Conservation (phyloP, 208 protist genomes). For the Hexamita inflata region DNA sequence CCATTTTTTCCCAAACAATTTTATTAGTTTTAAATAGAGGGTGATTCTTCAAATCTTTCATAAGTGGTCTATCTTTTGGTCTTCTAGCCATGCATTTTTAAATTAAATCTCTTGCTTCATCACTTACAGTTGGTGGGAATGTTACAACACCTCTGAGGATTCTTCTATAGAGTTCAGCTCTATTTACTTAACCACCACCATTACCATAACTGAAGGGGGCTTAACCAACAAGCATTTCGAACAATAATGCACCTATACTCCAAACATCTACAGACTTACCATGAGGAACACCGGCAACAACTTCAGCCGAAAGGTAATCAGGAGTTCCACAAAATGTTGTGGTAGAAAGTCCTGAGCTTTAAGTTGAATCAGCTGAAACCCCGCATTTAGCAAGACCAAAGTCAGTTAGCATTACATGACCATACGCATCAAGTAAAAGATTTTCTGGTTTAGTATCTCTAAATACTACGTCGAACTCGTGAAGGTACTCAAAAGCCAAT, state of each 20-base stretch:
- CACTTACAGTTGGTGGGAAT: neutral
- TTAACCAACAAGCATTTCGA: conserved; percentile 28
- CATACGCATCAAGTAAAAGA: conserved; percentile 29
- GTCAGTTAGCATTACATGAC: conserved; percentile 36
- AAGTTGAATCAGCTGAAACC: neutral
- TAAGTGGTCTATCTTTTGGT: conserved; percentile 6
- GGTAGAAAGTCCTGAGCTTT: neutral
- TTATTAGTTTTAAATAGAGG: conserved; percentile 13
- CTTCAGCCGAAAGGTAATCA: conserved; percentile 31
- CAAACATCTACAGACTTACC: conserved; percentile 29
- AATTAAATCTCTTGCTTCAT: neutral
- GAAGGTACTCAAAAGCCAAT: conserved; percentile 51
- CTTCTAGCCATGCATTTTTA: neutral
- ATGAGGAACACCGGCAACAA: conserved; percentile 21
- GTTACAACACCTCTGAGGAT: conserved; percentile 5
- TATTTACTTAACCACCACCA: neutral
- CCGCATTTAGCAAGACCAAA: conserved; percentile 37
- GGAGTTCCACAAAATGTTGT: conserved; percentile 41
- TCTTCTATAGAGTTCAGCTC: conserved; percentile 12
- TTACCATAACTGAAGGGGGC: conserved; percentile 4
- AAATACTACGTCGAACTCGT: conserved; percentile 38
- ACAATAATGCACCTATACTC: conserved; percentile 9
- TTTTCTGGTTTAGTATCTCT: conserved; percentile 42
- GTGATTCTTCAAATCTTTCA: conserved; percentile 20
- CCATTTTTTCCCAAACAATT: conserved; percentile 23